Conservation (phyloP, 768 basidiomycete genomes). For the Xerocomus brunneocitrinus region DNA sequence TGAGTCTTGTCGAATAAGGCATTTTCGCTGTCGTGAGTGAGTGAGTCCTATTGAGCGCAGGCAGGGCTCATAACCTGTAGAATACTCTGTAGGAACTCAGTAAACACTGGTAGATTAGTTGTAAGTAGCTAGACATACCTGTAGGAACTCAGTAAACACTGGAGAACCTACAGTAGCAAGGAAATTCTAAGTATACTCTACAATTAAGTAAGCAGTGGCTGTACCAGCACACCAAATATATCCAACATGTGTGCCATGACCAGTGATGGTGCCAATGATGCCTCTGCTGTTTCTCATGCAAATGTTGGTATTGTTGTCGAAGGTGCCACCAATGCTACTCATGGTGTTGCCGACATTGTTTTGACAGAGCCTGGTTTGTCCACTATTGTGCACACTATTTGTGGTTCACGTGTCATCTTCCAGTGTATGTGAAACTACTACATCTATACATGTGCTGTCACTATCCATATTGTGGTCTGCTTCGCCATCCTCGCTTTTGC, state of each 20-base stretch:
- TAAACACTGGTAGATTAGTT: too few relatives aligned
- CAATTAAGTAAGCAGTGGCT: too few relatives aligned
- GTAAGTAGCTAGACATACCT: too few relatives aligned
- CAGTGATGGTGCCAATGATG: constrained; percentile 99
- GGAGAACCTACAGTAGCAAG: too few relatives aligned
- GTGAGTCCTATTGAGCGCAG: too few relatives aligned
- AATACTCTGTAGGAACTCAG: too few relatives aligned
- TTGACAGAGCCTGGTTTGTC: constrained; percentile 97
- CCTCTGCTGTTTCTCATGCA: constrained; percentile 94
- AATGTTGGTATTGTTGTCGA: constrained; percentile 99
- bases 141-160: too few relatives aligned
- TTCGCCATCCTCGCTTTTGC: constrained; percentile 94
- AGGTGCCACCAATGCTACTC: constrained; percentile 97
- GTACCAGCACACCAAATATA: too few relatives aligned
- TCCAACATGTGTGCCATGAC: constrained; percentile 99
- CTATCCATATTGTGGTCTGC: constrained; percentile 98
- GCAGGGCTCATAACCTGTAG: too few relatives aligned
- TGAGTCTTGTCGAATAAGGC: too few relatives aligned
- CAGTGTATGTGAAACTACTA: constrained; percentile 99
- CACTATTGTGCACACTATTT: constrained; percentile 98
- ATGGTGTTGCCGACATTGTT: constrained; percentile 97
- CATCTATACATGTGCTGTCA: constrained; percentile 94
- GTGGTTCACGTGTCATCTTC: constrained; percentile 98
- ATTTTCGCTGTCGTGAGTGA: too few relatives aligned
- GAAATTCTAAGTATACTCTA: too few relatives aligned